A percentile compares a stretch with the other conserved stretches of the same genome.
phyloP scores from a whole-genome alignment of 768 basidiomycete species.

The Podaxis sp. region DNA sequence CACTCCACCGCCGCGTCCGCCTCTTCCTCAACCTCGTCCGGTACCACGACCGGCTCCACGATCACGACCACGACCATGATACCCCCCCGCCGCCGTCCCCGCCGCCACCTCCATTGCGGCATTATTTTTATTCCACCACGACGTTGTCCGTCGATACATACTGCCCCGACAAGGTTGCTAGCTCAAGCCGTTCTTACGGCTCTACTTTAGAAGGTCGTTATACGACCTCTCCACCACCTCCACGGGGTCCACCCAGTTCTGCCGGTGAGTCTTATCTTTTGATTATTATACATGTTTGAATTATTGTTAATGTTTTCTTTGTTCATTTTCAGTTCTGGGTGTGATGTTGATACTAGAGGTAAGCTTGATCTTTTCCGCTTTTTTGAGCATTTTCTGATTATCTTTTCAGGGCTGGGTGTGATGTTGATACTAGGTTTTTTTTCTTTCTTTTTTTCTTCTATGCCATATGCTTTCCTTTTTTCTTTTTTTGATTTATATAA shows the following conservation, averaged over 20 bases:
- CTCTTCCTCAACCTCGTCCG: not conserved
- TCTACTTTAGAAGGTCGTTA: not conserved
- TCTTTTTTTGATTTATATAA: not conserved
- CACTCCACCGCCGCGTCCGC: not conserved
- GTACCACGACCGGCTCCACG: not conserved
- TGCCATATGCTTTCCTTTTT: not conserved
- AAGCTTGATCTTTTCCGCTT: not conserved
- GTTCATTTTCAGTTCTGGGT: not conserved
- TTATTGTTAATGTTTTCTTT: not conserved
- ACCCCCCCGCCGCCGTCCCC: not conserved
- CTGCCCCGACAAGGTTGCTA: constrained; percentile 7
- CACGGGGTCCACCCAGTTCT: constrained; percentile 13
- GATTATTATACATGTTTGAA: not conserved
- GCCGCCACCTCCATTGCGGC: not conserved
- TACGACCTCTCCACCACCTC: constrained; percentile 15
- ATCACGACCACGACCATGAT: not conserved
- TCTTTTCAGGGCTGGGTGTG: not conserved
- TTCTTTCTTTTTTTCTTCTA: not conserved
- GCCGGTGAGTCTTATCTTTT: constrained; percentile 2
- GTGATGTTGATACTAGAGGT: constrained; percentile 9
- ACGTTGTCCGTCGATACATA: not conserved
- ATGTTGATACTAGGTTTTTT: constrained; percentile 4
- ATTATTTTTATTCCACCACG: not conserved
- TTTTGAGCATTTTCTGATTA: not conserved
- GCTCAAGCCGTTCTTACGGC: not conserved